A percentile compares a stretch with the other conserved stretches of the same genome.
Conservation (phyloP, 2,329 filamentous ascomycete genomes). For the Rutstroemia sydowiana region DNA sequence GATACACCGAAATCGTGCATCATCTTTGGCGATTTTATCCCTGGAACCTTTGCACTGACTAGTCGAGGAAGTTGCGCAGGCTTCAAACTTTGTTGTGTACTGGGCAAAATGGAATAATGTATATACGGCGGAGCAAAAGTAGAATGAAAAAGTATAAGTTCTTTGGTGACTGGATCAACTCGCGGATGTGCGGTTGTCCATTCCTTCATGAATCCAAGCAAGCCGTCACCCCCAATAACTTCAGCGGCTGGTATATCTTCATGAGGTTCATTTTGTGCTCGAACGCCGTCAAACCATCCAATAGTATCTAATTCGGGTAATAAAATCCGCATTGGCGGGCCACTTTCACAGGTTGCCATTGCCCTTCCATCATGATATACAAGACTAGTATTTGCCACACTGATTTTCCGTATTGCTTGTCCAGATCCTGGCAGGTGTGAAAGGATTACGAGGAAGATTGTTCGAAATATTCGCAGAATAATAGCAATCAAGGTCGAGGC, state of each 20-base stretch:
- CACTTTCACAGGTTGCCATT: conserved; percentile 63
- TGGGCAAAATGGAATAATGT: conserved; percentile 54
- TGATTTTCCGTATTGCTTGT: conserved; percentile 56
- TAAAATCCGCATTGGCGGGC: conserved; percentile 58
- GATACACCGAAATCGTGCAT: conserved; percentile 74
- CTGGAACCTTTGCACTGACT: conserved; percentile 50
- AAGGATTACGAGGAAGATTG: conserved; percentile 48
- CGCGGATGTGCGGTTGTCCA: conserved; percentile 66
- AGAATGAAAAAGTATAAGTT: conserved; percentile 61
- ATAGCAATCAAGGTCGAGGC: conserved; percentile 45
- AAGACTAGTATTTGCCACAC: conserved; percentile 61
- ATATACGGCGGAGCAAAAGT: conserved; percentile 59
- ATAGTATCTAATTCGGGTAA: conserved; percentile 59
- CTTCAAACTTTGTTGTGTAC: conserved; percentile 26
- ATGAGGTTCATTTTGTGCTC: conserved; percentile 43
- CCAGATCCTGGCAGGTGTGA: conserved; percentile 50
- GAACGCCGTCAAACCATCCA: conserved; percentile 60
- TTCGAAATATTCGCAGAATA: conserved; percentile 44
- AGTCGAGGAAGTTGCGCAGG: conserved; percentile 21
- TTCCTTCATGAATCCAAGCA: conserved; percentile 57
- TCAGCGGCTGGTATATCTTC: conserved; percentile 37
- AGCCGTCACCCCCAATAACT: conserved; percentile 46
- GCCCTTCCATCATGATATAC: conserved; percentile 62
- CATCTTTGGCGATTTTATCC: conserved; percentile 58
- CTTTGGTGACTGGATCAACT: conserved; percentile 55